Evolutionary conservation across 1,284 basidiomycete genomes (phyloP).

Genomic region (Athelia sp.): DNA sequence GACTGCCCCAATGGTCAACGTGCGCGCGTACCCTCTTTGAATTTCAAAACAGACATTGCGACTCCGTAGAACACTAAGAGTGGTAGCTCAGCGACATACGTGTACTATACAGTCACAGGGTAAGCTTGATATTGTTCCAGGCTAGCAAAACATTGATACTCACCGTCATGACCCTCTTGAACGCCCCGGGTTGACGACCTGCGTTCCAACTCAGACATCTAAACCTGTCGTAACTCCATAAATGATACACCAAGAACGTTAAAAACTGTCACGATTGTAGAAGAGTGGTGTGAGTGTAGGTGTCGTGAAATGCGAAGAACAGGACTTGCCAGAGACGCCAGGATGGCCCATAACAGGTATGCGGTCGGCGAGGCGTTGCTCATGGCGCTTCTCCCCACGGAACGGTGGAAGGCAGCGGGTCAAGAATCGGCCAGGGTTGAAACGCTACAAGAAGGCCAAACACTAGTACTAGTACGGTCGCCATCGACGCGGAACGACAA

Average conservation of each 20-base stretch:
- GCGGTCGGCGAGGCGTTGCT: constrained; percentile 62
- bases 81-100: constrained; percentile 62
- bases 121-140: too few species aligned
- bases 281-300: constrained; percentile 6
- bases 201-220: constrained; percentile 66
- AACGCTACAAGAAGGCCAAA: too few species aligned
- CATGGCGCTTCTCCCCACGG: constrained; percentile 33
- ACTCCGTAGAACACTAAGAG: constrained; percentile 58
- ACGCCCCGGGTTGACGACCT: constrained; percentile 69
- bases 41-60: constrained; percentile 58
- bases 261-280: constrained; percentile 44
- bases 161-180: constrained; percentile 79
- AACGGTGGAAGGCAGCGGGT: constrained; percentile 1
- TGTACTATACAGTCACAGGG: constrained; percentile 58
- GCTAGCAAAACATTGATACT: too few species aligned
- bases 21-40: constrained; percentile 51
- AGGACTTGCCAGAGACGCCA: constrained; percentile 52
- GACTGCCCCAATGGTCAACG: constrained; percentile 3
- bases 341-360: constrained; percentile 66
- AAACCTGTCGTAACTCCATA: constrained; percentile 72
- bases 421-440: too few species aligned
- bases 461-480: too few species aligned
- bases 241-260: constrained; percentile 57
- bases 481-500: too few species aligned
- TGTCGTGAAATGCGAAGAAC: background rate